Conservation (phyloP, 2,329 filamentous ascomycete genomes). For the Drechmeria coniospora region DNA sequence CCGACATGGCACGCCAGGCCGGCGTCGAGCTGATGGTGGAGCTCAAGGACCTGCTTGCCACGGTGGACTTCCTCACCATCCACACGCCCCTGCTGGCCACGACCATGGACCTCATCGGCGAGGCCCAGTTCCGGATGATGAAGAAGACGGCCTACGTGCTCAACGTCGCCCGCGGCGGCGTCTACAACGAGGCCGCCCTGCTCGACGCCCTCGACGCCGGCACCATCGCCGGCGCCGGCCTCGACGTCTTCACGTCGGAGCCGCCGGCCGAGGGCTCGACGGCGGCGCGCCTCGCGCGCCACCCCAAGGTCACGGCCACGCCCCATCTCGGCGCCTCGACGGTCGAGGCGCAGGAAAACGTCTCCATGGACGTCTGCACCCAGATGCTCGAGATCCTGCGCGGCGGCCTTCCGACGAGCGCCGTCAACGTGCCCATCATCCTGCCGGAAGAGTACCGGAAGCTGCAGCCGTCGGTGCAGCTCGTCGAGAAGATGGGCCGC, state of each 20-base stretch:
- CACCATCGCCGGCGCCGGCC: conserved; percentile 59
- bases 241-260: conserved; percentile 69
- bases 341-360: conserved; percentile 71
- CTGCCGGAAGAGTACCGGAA: conserved; percentile 67
- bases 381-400: conserved; percentile 61
- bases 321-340: conserved; percentile 71
- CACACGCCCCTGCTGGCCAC: conserved; percentile 68
- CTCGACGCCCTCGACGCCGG: conserved; percentile 54
- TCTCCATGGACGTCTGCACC: conserved; percentile 67
- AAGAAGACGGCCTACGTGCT: conserved; percentile 58
- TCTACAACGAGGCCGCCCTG: conserved; percentile 63
- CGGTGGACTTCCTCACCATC: conserved; percentile 63
- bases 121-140: conserved; percentile 52
- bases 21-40: conserved; percentile 47
- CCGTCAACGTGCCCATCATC: conserved; percentile 71
- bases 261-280: conserved; percentile 41
- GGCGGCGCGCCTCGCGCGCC: conserved; percentile 47
- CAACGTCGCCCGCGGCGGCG: conserved; percentile 67
- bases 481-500: conserved; percentile 66
- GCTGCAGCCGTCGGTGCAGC: conserved; percentile 58
- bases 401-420: conserved; percentile 57
- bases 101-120: conserved; percentile 58
- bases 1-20: conserved; percentile 51
- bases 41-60: conserved; percentile 44
- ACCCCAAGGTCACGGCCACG: conserved; percentile 60